Conservation (phyloP, 352 stramenopile species). For the Phytophthora crassamura region DNA sequence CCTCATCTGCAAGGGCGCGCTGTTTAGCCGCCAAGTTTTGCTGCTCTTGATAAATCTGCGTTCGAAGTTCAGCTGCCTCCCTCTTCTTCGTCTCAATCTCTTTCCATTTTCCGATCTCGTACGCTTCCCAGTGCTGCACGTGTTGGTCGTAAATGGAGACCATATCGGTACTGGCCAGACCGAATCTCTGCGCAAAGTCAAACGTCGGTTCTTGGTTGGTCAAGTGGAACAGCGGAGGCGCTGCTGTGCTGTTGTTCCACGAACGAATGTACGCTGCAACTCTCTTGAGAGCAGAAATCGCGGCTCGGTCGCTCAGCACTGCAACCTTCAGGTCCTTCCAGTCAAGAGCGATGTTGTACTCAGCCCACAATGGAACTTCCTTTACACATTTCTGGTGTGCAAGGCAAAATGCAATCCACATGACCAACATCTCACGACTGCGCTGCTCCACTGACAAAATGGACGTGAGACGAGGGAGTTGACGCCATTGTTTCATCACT, state of each 20-base stretch:
- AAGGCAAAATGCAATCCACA: slow-evolving; percentile 55
- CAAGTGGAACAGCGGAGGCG: slow-evolving; percentile 51
- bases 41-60: slow-evolving; percentile 9
- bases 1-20: slow-evolving; percentile 6
- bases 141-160: slow-evolving; percentile 12
- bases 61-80: slow-evolving; percentile 2
- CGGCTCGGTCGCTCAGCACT: slow-evolving; percentile 39
- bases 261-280: slow-evolving; percentile 50
- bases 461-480: slow-evolving; percentile 18
- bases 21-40: background rate
- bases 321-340: slow-evolving; percentile 46
- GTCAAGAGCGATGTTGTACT: slow-evolving; percentile 54
- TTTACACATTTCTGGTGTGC: slow-evolving; percentile 36
- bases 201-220: slow-evolving; percentile 46
- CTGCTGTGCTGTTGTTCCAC: slow-evolving; percentile 29
- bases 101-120: slow-evolving; percentile 18
- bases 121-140: slow-evolving; percentile 22
- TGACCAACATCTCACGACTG: slow-evolving; percentile 47
- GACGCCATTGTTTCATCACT: slow-evolving; percentile 16
- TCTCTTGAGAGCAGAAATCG: slow-evolving; percentile 35
- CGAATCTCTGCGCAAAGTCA: slow-evolving; percentile 41
- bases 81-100: slow-evolving; percentile 30
- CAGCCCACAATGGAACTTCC: slow-evolving; percentile 13
- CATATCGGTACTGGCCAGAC: slow-evolving; percentile 18
- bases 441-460: slow-evolving; percentile 42